phyloP scores from a whole-genome alignment of 768 basidiomycete genomes.

The Mycena metata region DNA sequence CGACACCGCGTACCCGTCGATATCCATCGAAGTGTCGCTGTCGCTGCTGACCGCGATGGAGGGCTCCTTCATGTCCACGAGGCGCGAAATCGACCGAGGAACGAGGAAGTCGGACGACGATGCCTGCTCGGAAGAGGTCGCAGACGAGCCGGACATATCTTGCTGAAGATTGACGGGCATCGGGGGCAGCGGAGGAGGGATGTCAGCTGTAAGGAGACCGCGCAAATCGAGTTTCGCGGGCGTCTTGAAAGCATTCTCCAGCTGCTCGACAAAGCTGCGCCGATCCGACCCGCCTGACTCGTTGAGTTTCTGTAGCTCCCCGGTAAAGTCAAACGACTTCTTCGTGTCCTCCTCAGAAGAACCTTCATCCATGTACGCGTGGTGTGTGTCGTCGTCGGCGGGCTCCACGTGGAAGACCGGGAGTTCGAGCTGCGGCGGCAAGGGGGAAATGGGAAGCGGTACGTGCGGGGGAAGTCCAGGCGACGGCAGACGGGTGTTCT shows the following conservation, averaged over 20 bases:
- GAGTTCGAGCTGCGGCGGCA: slow-evolving; percentile 41
- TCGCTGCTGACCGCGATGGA: slow-evolving; percentile 43
- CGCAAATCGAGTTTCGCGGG: slow-evolving; percentile 76
- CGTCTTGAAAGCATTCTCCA: slow-evolving; percentile 76
- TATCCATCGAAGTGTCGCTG: slow-evolving; percentile 30
- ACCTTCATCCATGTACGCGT: slow-evolving; percentile 56
- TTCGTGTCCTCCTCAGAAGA: slow-evolving; percentile 76
- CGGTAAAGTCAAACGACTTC: slow-evolving; percentile 88
- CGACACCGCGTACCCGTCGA: slow-evolving; percentile 46
- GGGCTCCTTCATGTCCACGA: slow-evolving; percentile 49
- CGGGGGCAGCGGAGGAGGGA: slow-evolving; percentile 64
- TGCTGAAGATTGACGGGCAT: slow-evolving; percentile 52
- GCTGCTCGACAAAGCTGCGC: slow-evolving; percentile 83
- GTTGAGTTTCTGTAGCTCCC: slow-evolving; percentile 77
- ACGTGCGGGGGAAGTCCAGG: slow-evolving; percentile 59
- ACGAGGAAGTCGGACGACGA: slow-evolving; percentile 33
- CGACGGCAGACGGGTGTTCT: slow-evolving; percentile 45
- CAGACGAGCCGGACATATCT: slow-evolving; percentile 28
- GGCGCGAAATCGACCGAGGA: slow-evolving; percentile 34
- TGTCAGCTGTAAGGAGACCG: slow-evolving; percentile 52
- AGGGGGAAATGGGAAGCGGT: slow-evolving; percentile 50
- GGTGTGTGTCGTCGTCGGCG: slow-evolving; percentile 61
- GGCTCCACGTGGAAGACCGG: slow-evolving; percentile 61
- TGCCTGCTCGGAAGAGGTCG: slow-evolving; percentile 31
- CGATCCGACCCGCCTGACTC: slow-evolving; percentile 79